Evolutionary conservation across 164 flowering plant species (phyloP).

Genomic region (Cinnamomum chago): DNA sequence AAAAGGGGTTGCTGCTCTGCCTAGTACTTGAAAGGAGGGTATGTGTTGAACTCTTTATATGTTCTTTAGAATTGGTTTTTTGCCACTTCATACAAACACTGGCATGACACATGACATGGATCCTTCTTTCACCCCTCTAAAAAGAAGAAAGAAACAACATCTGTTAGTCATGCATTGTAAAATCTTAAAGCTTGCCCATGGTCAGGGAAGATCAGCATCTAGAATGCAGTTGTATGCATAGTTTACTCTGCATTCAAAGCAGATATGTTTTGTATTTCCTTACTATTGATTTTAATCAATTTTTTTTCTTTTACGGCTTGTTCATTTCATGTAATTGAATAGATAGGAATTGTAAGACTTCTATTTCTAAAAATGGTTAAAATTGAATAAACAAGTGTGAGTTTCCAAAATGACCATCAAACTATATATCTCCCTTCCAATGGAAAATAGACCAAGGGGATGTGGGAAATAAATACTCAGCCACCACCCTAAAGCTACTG

Average conservation of each 20-base stretch:
- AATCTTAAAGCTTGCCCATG: conserved; percentile 2
- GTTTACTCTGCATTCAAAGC: conserved; percentile 1
- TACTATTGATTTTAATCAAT: conserved; percentile 9
- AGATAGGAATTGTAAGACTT: no score
- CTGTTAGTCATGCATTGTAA: conserved; percentile 6
- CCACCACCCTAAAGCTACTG: no score
- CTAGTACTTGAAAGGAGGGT: conserved; percentile 13
- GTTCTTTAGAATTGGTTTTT: not conserved
- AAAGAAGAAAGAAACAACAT: not conserved
- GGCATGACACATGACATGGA: conserved; percentile 6
- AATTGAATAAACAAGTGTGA: no score
- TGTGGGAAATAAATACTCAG: no score
- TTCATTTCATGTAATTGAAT: not conserved
- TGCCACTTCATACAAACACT: not conserved
- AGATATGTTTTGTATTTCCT: conserved; percentile 13
- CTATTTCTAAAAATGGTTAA: no score
- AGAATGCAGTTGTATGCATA: not conserved
- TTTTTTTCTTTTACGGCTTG: not conserved
- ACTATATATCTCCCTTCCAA: no score
- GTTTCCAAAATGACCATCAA: no score
- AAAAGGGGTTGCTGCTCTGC: conserved; percentile 66
- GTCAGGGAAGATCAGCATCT: conserved; percentile 9
- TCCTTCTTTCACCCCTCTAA: not conserved
- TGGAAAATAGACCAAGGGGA: no score
- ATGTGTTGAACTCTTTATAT: not conserved